Conservation (phyloP, 2,329 filamentous ascomycete species). For the Pestalotiopsis sp. region DNA sequence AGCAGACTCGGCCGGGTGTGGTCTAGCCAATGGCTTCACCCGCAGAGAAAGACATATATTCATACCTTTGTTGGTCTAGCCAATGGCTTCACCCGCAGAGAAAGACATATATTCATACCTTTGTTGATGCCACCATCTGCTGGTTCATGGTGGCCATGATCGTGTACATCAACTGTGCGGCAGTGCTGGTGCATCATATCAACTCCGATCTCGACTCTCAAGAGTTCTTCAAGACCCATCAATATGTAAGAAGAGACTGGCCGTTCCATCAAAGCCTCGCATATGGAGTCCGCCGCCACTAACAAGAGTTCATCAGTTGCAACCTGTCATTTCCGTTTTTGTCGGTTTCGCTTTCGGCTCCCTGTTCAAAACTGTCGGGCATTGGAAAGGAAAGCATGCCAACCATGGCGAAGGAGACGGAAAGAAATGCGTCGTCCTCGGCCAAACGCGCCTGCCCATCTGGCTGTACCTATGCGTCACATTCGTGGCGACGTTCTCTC, state of each 20-base stretch:
- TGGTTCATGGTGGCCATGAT: not conserved
- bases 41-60: not conserved
- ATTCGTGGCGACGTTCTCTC: not conserved
- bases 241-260: not conserved
- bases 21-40: not conserved
- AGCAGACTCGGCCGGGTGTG: not conserved
- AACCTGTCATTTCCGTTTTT: not conserved
- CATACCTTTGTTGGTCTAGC: not conserved
- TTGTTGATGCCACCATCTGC: conserved; percentile 1
- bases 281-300: not conserved
- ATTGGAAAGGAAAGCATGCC: not conserved
- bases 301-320: not conserved
- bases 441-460: not conserved
- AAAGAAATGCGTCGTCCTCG: not conserved
- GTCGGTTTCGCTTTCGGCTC: not conserved
- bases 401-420: not conserved
- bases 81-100: not conserved
- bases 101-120: conserved; percentile 1
- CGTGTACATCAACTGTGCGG: not conserved
- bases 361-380: not conserved
- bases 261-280: not conserved
- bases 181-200: not conserved
- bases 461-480: not conserved
- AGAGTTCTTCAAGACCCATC: not conserved
- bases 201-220: not conserved